These are phyloP conservation scores for Neoboletus brunneissimus DNA, from an alignment of 768 basidiomycete genomes.

Conservation along the genomic window DNA sequence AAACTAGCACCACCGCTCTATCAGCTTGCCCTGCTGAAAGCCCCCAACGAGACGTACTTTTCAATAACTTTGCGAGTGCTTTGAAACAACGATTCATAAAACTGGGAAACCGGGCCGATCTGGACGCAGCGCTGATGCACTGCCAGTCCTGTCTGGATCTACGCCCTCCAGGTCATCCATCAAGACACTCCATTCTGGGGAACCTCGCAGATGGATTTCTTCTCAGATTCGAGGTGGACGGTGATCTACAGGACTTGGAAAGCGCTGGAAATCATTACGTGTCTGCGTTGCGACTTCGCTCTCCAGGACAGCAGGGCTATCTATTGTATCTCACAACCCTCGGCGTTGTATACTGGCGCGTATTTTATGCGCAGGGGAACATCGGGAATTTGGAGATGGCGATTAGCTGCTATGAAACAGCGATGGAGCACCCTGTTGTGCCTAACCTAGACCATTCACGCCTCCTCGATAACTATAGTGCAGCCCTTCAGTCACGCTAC, in stretches of 20 bases:
- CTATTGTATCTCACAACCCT: conserved; percentile 8
- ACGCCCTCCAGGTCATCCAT: conserved; percentile 21
- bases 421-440: conserved; percentile 15
- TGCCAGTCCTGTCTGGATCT: conserved; percentile 19
- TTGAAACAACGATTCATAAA: conserved; percentile 16
- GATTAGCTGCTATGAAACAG: conserved; percentile 14
- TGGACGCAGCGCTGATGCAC: conserved; percentile 15
- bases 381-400: conserved; percentile 18
- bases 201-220: conserved; percentile 24
- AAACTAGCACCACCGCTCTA: conserved; percentile 8
- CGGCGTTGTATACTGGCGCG: conserved; percentile 1
- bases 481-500: conserved; percentile 21
- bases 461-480: conserved; percentile 20
- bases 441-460: conserved; percentile 14
- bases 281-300: conserved; percentile 17
- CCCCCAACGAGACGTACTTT: conserved; percentile 16
- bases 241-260: conserved; percentile 26
- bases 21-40: conserved; percentile 1
- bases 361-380: conserved; percentile 17
- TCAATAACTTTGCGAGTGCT: conserved; percentile 22
- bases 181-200: conserved; percentile 8
- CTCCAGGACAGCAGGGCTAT: conserved; percentile 16
- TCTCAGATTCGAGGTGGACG: conserved; percentile 22
- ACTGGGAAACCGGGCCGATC: conserved; percentile 14
- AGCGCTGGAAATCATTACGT: conserved; percentile 4